A percentile compares a stretch with the other conserved stretches of the same genome.
These are phyloP conservation scores for Mesostigma viride DNA, from an alignment of 139 green algal species.

Conservation along the genomic window DNA sequence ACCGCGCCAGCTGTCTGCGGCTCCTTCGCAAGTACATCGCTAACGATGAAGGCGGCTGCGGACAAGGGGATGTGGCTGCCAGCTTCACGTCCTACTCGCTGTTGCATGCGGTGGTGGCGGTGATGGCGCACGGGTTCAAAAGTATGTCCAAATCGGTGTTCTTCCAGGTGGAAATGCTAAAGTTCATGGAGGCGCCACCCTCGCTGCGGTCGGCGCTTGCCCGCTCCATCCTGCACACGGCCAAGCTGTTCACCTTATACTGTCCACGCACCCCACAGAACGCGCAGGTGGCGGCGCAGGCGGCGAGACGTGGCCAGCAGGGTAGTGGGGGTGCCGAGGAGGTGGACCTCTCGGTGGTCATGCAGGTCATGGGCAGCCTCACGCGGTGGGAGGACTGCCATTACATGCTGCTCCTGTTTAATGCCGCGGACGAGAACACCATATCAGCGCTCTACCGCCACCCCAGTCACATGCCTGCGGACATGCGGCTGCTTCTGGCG, in stretches of 20 bases:
- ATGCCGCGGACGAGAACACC: constrained; percentile 3
- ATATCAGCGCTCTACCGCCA: constrained; percentile 27
- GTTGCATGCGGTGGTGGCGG: not conserved
- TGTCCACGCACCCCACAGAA: no score
- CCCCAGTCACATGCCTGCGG: constrained; percentile 11
- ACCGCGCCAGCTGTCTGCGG: not conserved
- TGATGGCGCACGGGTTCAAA: not conserved
- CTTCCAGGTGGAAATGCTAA: not conserved
- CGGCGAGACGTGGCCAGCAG: no score
- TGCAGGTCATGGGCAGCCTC: constrained; percentile 10
- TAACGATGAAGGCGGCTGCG: no score
- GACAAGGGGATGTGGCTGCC: no score
- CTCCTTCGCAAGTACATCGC: not conserved
- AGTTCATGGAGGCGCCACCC: not conserved
- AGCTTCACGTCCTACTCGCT: not conserved
- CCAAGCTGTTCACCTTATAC: not conserved
- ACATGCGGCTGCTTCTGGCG: not conserved
- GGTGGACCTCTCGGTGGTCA: no score
- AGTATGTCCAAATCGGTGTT: not conserved
- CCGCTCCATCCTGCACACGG: not conserved
- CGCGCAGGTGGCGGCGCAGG: no score
- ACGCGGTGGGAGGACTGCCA: constrained; percentile 24
- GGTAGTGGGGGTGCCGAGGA: no score
- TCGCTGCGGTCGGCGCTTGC: not conserved
- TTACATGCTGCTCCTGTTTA: constrained; percentile 29